Evolutionary conservation across 352 stramenopile genomes (phyloP).

Genomic region (Phytophthora agathidicida): DNA sequence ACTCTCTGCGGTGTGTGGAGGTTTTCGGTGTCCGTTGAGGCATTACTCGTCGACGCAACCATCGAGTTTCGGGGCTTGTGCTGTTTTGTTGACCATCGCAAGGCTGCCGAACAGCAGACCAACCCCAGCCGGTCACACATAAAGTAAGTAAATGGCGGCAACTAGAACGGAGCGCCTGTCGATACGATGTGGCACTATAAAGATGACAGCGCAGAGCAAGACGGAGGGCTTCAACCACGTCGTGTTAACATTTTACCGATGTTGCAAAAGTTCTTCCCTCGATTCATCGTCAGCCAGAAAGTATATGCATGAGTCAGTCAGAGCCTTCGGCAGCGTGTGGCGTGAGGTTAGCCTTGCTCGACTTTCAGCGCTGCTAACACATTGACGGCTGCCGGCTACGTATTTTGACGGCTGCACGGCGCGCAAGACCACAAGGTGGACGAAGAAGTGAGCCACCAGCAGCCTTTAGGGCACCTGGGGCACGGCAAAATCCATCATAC

Average conservation of each 20-base stretch:
- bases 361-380: background rate
- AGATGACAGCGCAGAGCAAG: too few relatives aligned
- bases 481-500: background rate
- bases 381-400: background rate
- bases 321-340: background rate
- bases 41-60: constrained; percentile 6
- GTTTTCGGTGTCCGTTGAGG: constrained; percentile 4
- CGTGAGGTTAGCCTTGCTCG: too few relatives aligned
- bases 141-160: too few relatives aligned
- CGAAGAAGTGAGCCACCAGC: constrained; percentile 10
- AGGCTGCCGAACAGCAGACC: background rate
- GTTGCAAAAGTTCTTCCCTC: too few relatives aligned
- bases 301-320: background rate
- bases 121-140: background rate
- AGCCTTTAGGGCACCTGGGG: background rate
- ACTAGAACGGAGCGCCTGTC: too few relatives aligned
- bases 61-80: background rate
- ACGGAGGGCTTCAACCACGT: background rate
- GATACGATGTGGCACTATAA: too few relatives aligned
- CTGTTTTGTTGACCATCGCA: constrained; percentile 6
- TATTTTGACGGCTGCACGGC: background rate
- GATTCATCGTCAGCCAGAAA: background rate
- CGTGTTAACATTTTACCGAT: too few relatives aligned
- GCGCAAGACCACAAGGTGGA: constrained; percentile 9
- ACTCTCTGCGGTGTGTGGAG: background rate